phyloP scores from a whole-genome alignment of 768 basidiomycete genomes.

The Tulasnella calospora region DNA sequence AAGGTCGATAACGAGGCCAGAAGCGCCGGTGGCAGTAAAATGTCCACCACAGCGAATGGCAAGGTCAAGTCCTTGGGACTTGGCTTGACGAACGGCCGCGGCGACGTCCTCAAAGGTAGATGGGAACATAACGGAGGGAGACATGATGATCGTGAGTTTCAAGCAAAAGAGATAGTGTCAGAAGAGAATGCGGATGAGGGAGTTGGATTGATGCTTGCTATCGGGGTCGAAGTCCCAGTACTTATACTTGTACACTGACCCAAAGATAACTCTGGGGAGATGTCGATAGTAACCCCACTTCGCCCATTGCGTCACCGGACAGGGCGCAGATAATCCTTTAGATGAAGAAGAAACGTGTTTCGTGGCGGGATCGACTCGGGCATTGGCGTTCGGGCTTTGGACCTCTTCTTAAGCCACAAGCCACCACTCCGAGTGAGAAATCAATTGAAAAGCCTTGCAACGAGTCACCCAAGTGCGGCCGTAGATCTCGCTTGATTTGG shows the following conservation, averaged over 20 bases:
- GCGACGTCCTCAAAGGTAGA: constrained; percentile 18
- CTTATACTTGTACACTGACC: neutral
- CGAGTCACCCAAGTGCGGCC: neutral
- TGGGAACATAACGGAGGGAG: constrained; percentile 18
- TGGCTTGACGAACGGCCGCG: constrained; percentile 17
- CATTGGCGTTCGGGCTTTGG: neutral
- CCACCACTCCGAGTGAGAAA: neutral
- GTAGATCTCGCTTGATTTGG: neutral
- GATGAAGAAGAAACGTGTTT: neutral
- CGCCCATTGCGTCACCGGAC: neutral
- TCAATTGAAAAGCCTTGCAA: neutral
- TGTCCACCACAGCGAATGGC: neutral
- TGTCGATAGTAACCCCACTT: neutral
- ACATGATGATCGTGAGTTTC: neutral
- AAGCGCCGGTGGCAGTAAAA: neutral
- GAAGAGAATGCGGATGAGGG: neutral
- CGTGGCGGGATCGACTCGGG: neutral
- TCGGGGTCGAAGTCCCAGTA: neutral
- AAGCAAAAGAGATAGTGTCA: neutral
- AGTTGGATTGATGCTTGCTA: neutral
- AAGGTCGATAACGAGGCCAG: constrained; percentile 23
- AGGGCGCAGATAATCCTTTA: neutral
- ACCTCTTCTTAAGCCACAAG: neutral
- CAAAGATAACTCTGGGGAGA: neutral
- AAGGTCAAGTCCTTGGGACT: constrained; percentile 17